Evolutionary conservation across 495 filamentous ascomycete genomes (phyloP).

Genomic region (Neurospora tetrasperma): DNA sequence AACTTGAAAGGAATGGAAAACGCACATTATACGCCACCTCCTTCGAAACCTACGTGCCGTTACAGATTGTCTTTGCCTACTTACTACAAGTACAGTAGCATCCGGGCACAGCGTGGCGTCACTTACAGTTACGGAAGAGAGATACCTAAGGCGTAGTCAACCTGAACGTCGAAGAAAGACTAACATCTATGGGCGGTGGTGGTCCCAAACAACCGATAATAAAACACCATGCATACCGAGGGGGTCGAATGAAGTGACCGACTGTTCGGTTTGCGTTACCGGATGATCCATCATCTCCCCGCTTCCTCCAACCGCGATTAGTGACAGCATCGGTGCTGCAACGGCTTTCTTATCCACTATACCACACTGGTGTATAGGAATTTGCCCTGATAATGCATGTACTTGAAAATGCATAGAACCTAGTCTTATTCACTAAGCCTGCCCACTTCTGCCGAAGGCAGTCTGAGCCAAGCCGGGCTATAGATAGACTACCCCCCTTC

Average conservation of each 20-base stretch:
- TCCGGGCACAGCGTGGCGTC: not conserved
- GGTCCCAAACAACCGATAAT: not conserved
- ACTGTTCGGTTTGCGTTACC: not conserved
- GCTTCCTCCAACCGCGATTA: no score
- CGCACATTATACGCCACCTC: not conserved
- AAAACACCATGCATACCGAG: not conserved
- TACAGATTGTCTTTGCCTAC: not conserved
- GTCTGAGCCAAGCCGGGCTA: no score
- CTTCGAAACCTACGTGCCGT: not conserved
- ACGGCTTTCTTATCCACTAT: no score
- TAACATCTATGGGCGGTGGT: not conserved
- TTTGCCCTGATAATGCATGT: no score
- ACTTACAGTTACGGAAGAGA: not conserved
- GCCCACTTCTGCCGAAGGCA: no score
- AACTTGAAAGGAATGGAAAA: not conserved
- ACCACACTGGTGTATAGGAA: no score
- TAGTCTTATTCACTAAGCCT: no score
- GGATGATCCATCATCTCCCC: not conserved
- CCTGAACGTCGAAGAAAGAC: not conserved
- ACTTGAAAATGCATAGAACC: no score
- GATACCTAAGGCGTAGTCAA: not conserved
- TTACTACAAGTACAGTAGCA: not conserved
- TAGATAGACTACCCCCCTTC: no score
- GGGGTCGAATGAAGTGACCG: not conserved
- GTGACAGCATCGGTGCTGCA: no score